Conservation (phyloP, 1,284 basidiomycete genomes). For the Pseudozyma sp. region DNA sequence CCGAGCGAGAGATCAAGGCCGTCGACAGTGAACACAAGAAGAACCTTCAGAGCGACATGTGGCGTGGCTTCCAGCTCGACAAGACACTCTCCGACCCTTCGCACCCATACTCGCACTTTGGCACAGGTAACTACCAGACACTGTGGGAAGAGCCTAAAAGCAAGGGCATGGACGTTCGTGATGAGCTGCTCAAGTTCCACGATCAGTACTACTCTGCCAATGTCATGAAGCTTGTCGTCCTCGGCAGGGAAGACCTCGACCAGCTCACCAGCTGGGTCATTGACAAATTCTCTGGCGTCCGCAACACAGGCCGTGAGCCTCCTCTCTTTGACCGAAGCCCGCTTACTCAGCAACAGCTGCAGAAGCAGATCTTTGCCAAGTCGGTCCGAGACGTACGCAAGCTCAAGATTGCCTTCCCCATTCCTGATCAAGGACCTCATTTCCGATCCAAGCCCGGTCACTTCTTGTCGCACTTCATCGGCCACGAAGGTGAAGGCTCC, state of each 20-base stretch:
- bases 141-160: conserved; percentile 76
- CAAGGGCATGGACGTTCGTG: conserved; percentile 84
- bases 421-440: conserved; percentile 78
- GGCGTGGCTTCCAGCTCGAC: conserved; percentile 96
- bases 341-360: conserved; percentile 69
- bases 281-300: conserved; percentile 81
- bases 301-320: conserved; percentile 76
- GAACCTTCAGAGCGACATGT: conserved; percentile 92
- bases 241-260: conserved; percentile 89
- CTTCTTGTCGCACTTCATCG: conserved; percentile 87
- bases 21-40: conserved; percentile 99
- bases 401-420: conserved; percentile 82
- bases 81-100: conserved; percentile 82
- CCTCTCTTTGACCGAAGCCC: conserved; percentile 82
- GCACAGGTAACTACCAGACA: conserved; percentile 87
- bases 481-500: conserved; percentile 96
- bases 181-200: conserved; percentile 96
- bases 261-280: conserved; percentile 80
- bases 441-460: conserved; percentile 84
- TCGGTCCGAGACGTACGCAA: conserved; percentile 91
- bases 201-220: conserved; percentile 90
- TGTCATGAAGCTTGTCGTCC: conserved; percentile 89
- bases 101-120: conserved; percentile 94
- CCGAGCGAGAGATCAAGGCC: conserved; percentile 92
- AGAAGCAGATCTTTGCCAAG: conserved; percentile 87